A percentile compares a stretch with the other conserved stretches of the same genome.
Conservation (phyloP, 768 basidiomycete genomes). For the Leccinum uliginosum region DNA sequence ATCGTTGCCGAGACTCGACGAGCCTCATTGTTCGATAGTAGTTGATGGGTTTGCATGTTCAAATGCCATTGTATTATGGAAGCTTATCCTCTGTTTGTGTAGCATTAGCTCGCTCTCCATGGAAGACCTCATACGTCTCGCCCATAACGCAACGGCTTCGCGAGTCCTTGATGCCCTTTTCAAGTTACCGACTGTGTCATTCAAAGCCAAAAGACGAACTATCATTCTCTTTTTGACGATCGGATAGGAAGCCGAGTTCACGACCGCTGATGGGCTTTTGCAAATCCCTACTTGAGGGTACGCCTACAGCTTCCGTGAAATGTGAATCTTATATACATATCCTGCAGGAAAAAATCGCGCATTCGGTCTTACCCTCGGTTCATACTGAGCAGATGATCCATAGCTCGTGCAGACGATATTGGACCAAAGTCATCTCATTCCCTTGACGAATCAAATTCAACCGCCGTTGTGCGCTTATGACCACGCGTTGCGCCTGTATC, state of each 20-base stretch:
- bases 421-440: slow-evolving; percentile 93
- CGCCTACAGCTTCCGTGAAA: not conserved
- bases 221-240: slow-evolving; percentile 79
- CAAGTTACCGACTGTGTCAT: slow-evolving; percentile 61
- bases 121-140: slow-evolving; percentile 54
- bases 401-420: slow-evolving; percentile 95
- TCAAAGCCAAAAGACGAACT: slow-evolving; percentile 66
- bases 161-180: slow-evolving; percentile 78
- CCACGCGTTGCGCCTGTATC: slow-evolving; percentile 88
- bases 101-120: slow-evolving; percentile 59
- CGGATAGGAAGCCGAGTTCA: slow-evolving; percentile 86
- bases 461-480: slow-evolving; percentile 89
- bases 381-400: not conserved
- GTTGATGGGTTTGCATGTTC: slow-evolving; percentile 54
- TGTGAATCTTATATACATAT: not conserved
- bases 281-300: slow-evolving; percentile 93
- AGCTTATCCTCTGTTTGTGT: slow-evolving; percentile 8
- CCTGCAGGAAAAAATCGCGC: slow-evolving; percentile 87
- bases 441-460: slow-evolving; percentile 78
- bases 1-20: slow-evolving; percentile 65
- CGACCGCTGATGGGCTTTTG: slow-evolving; percentile 83
- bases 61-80: not conserved
- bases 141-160: slow-evolving; percentile 63
- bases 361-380: not conserved
- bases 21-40: slow-evolving; percentile 64